A percentile compares a stretch with the other conserved stretches of the same genome.
phyloP scores from a whole-genome alignment of 106 monocot species.

The Allium sativum region DNA sequence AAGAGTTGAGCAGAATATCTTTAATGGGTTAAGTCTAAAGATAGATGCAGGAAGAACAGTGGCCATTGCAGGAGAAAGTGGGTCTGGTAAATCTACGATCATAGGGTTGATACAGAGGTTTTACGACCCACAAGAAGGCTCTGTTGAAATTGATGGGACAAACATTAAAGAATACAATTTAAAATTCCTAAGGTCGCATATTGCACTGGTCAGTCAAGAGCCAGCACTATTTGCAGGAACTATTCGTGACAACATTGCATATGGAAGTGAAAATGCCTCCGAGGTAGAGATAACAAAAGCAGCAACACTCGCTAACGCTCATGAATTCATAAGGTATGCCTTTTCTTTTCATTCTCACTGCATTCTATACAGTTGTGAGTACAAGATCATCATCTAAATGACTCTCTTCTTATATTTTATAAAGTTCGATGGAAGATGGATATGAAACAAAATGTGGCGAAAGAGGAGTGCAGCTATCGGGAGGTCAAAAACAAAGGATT shows the following conservation, averaged over 20 bases:
- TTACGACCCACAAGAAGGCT: slow-evolving; percentile 19
- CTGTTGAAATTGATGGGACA: slow-evolving; percentile 19
- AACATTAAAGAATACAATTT: slow-evolving; percentile 19
- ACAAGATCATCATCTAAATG: too few relatives aligned
- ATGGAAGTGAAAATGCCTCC: slow-evolving; percentile 13
- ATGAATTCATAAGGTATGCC: slow-evolving; percentile 24
- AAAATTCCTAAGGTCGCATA: slow-evolving; percentile 11
- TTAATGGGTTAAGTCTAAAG: slow-evolving; percentile 10
- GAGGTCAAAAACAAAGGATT: slow-evolving; percentile 37
- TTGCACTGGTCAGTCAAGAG: slow-evolving; percentile 29
- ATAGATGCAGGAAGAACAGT: slow-evolving; percentile 13
- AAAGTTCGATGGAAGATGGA: slow-evolving; percentile 21
- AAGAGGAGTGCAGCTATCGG: slow-evolving; percentile 24
- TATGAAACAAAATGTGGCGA: slow-evolving; percentile 26
- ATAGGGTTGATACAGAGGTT: slow-evolving; percentile 23
- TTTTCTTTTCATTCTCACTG: neutral
- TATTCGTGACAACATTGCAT: slow-evolving; percentile 27
- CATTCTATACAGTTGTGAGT: too few relatives aligned
- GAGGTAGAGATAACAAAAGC: slow-evolving; percentile 18
- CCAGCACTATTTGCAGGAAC: slow-evolving; percentile 24
- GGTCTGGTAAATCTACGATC: slow-evolving; percentile 32
- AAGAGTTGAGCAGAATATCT: slow-evolving; percentile 14
- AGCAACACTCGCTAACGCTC: slow-evolving; percentile 25
- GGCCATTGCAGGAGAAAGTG: slow-evolving; percentile 28
- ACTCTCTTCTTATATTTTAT: too few relatives aligned